Percentiles rank a stretch among this genome's conserved stretches.
Conservation (phyloP, 257 asterid species). For the Pogostemon cablin region DNA sequence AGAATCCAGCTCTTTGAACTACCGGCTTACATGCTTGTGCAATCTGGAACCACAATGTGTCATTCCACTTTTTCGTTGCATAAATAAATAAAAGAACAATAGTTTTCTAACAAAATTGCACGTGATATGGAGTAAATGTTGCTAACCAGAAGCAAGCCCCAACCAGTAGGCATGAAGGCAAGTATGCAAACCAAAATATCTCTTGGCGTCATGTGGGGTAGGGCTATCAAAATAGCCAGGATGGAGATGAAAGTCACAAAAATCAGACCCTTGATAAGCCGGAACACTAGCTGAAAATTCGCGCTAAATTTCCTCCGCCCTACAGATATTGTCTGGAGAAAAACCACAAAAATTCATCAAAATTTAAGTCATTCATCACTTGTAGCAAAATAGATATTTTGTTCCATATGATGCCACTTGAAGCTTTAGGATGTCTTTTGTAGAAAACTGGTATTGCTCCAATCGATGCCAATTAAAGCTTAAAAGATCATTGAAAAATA, state of each 20-base stretch:
- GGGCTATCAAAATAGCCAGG: constrained; percentile 70
- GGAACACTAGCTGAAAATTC: constrained; percentile 84
- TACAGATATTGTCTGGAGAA: constrained; percentile 75
- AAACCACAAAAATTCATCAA: constrained; percentile 18
- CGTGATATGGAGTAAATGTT: background rate
- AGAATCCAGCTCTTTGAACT: constrained; percentile 67
- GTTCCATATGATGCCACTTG: constrained; percentile 11
- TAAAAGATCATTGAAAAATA: background rate
- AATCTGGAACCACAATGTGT: constrained; percentile 50
- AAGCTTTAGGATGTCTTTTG: background rate
- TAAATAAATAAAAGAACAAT: background rate
- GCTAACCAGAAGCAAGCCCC: constrained; percentile 96
- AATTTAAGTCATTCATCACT: constrained; percentile 1
- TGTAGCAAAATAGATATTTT: background rate
- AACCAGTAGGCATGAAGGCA: constrained; percentile 97
- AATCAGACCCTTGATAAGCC: constrained; percentile 92
- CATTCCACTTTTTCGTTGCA: background rate
- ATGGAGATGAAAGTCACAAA: constrained; percentile 78
- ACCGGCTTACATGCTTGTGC: constrained; percentile 95
- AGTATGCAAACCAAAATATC: constrained; percentile 87
- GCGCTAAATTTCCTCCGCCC: constrained; percentile 96
- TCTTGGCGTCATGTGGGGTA: constrained; percentile 72
- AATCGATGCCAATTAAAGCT: background rate
- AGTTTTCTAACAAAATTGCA: background rate
- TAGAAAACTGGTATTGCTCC: background rate